phyloP scores from a whole-genome alignment of 2,329 filamentous ascomycete genomes.

The Polychaeton citri region DNA sequence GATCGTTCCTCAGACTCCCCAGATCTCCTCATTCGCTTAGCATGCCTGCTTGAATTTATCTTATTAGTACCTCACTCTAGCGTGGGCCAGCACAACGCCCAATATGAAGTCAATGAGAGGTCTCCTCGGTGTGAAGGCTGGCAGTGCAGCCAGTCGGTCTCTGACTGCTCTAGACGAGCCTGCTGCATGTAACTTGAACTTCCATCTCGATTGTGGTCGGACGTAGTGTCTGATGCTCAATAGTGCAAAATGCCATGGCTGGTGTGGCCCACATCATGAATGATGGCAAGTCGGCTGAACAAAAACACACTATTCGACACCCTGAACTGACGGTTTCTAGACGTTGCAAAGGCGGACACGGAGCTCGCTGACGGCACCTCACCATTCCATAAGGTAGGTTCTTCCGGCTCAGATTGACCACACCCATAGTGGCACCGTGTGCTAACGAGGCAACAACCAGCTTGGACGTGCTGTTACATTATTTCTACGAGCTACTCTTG shows the following conservation, averaged over 20 bases:
- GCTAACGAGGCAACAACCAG: conserved; percentile 24
- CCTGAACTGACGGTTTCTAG: conserved; percentile 23
- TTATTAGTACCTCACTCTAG: too few relatives aligned
- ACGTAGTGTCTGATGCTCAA: conserved; percentile 9
- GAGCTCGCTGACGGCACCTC: conserved; percentile 60
- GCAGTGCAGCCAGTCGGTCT: conserved; percentile 36
- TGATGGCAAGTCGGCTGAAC: conserved; percentile 22
- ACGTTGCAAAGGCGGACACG: conserved; percentile 70
- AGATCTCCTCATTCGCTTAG: too few relatives aligned
- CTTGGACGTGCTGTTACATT: conserved; percentile 68
- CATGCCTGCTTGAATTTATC: too few relatives aligned
- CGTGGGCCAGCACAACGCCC: too few relatives aligned
- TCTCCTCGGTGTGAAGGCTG: conserved; percentile 25
- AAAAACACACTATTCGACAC: conserved; percentile 2
- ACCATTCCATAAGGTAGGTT: conserved; percentile 67
- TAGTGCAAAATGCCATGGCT: conserved; percentile 33
- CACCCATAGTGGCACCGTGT: neutral
- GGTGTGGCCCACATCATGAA: conserved; percentile 21
- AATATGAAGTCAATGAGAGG: conserved; percentile 16
- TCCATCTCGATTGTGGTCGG: too few relatives aligned
- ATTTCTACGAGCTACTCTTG: conserved; percentile 76
- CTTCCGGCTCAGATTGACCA: neutral
- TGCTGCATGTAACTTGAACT: conserved; percentile 45
- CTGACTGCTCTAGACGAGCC: conserved; percentile 45
- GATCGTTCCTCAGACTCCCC: too few relatives aligned